phyloP scores from a whole-genome alignment of 2,329 filamentous ascomycete species.

The Aspergillus bombycis region DNA sequence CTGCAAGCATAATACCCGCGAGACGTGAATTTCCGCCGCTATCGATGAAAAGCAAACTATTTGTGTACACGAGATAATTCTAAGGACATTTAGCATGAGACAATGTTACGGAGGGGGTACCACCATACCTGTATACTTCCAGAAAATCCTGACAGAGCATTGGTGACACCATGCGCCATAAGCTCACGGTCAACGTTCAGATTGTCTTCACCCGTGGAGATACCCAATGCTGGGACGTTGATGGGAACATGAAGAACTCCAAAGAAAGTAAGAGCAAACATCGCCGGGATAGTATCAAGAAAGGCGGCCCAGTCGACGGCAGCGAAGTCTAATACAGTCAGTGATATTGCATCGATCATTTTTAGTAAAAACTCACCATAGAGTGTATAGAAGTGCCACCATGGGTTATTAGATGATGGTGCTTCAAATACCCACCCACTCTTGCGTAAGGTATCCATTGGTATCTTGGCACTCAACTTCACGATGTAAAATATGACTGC shows the following conservation, averaged over 20 bases:
- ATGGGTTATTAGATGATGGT: constrained; percentile 81
- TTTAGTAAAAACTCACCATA: constrained; percentile 69
- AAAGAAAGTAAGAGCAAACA: constrained; percentile 97
- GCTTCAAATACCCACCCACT: constrained; percentile 90
- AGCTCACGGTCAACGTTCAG: constrained; percentile 88
- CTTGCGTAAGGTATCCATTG: constrained; percentile 67
- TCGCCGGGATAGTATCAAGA: constrained; percentile 82
- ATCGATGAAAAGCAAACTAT: constrained; percentile 94
- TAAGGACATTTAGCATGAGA: constrained; percentile 48
- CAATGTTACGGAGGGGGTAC: neutral
- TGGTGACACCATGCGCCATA: constrained; percentile 89
- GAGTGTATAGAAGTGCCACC: constrained; percentile 97
- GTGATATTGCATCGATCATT: neutral
- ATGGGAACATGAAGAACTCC: constrained; percentile 96
- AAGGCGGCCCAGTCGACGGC: constrained; percentile 83
- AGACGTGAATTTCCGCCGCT: constrained; percentile 86
- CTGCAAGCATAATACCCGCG: constrained; percentile 82
- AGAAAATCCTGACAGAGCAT: constrained; percentile 80
- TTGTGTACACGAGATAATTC: constrained; percentile 97
- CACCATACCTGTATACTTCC: constrained; percentile 74
- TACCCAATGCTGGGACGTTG: constrained; percentile 90
- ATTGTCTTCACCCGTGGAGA: constrained; percentile 90
- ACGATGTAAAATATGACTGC: constrained; percentile 60
- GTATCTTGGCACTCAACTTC: constrained; percentile 60
- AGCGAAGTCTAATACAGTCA: constrained; percentile 65